Base-by-base conservation (phyloP, 2,329 filamentous ascomycete species). In the Neonectria punicea region DNA sequence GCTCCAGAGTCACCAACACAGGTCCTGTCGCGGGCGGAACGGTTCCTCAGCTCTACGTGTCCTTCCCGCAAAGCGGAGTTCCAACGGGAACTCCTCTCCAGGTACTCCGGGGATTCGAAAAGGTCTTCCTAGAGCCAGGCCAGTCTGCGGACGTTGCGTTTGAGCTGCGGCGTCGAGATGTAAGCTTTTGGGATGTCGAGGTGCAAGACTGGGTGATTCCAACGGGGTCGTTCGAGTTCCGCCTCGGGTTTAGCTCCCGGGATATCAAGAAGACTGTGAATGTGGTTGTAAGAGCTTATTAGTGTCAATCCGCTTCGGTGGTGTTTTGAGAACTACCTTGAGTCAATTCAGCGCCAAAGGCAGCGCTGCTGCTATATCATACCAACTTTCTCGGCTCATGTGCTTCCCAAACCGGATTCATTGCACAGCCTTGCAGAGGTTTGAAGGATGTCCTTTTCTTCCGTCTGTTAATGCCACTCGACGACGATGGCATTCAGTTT, bases 1-100 rank as follows among this genome's bases (percentile, higher is more conserved):
- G 78, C 1, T 80, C 82, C 1, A 76, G 78, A 0, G 72, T 89
- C 8, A 78, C 73, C 25, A 89, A 89, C 75, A 84, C 81, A 0
- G 86, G 86, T 11, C 60, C 69, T 1, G 71, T 86, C 0, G 70
- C 76, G 20, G 86, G 84, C 34, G 80, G 80, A 3, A 79, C 82
- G 22, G 82, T 88, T 0, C 77, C 83, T 1, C 86, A 89, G 73
- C 75, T 89, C 0, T 89, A 89, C 71, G 72, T 87, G 18, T 65
- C 71, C 9, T 76, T 83, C 74, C 77, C 80, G 49, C 70, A 70
- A 25, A 67, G 67, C n/a, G 16, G 47, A 10, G 28, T 44, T 67
- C 79, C 43, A 56, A 74, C 10, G 61, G 72, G 36, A 76, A 75
- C 61, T 85, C 85, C 25, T 9, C 16, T 50, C 5, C 25, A 50